Evolutionary conservation across 148 eudicot species (phyloP).

Genomic region (Fagopyrum homotropicum): DNA sequence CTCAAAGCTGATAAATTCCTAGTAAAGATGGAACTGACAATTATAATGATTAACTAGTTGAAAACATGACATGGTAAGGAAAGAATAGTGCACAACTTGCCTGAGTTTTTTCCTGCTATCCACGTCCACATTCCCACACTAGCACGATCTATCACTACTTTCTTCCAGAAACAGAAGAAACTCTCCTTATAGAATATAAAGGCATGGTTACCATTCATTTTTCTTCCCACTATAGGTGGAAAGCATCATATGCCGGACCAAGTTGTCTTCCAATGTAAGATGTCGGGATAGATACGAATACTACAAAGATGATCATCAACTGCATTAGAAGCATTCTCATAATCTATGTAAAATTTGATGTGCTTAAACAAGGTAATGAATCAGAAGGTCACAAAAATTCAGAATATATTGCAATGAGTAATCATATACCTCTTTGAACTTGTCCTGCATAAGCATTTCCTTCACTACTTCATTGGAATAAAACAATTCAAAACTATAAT

Average conservation of each 20-base stretch:
- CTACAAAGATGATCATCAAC: background rate
- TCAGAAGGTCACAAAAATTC: background rate
- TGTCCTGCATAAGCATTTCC: background rate
- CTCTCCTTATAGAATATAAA: background rate
- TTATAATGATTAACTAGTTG: background rate
- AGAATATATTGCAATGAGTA: background rate
- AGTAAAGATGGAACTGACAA: background rate
- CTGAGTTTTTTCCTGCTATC: background rate
- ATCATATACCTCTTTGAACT: background rate
- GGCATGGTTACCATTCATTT: conserved; percentile 8
- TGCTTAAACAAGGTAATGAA: background rate
- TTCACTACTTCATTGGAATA: background rate
- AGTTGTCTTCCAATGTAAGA: conserved; percentile 3
- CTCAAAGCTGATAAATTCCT: background rate
- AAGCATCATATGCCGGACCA: conserved; percentile 3
- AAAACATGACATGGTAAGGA: background rate
- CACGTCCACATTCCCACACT: background rate
- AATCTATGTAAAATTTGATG: background rate
- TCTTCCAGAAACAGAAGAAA: background rate
- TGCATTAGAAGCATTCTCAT: background rate
- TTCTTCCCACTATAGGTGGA: conserved; percentile 7
- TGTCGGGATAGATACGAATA: background rate
- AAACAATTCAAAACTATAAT: background rate
- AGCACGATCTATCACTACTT: background rate
- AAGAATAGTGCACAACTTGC: background rate